phyloP scores from a whole-genome alignment of 495 filamentous ascomycete genomes.

The Lophiotrema nucula region DNA sequence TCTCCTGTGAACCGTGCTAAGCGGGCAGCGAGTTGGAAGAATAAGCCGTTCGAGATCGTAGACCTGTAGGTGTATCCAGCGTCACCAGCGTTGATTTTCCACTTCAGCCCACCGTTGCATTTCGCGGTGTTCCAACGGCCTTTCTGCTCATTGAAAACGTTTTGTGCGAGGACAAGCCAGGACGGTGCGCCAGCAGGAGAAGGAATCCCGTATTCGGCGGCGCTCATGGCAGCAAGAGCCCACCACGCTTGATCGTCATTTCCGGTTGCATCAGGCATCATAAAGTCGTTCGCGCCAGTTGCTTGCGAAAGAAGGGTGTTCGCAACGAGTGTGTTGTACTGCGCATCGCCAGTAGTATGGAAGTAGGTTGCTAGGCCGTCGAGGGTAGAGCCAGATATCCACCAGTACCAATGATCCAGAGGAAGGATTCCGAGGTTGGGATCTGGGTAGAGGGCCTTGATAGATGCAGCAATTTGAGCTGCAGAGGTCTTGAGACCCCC shows the following conservation, averaged over 20 bases:
- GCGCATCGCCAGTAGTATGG: conserved; percentile 34
- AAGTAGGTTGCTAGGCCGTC: conserved; percentile 27
- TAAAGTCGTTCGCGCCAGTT: conserved; percentile 38
- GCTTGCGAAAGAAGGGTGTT: conserved; percentile 37
- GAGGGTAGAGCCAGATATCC: conserved; percentile 36
- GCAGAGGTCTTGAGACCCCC: not conserved
- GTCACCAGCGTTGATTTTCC: conserved; percentile 49
- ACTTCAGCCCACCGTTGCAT: conserved; percentile 52
- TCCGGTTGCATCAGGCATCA: conserved; percentile 39
- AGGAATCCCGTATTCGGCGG: conserved; percentile 69
- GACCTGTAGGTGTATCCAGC: conserved; percentile 59
- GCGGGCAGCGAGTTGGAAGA: conserved; percentile 70
- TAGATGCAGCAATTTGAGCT: not conserved
- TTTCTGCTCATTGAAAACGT: conserved; percentile 68
- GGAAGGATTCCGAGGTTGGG: conserved; percentile 9
- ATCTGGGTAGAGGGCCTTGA: not conserved
- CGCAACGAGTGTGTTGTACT: conserved; percentile 29
- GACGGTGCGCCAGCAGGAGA: conserved; percentile 46
- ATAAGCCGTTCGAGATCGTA: conserved; percentile 64
- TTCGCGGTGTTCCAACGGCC: conserved; percentile 52
- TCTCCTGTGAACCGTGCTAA: conserved; percentile 72
- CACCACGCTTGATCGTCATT: conserved; percentile 84
- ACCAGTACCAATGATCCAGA: conserved; percentile 39
- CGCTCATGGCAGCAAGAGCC: conserved; percentile 70
- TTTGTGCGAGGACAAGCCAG: conserved; percentile 57